These are phyloP conservation scores for Mortierella sp. DNA, from an alignment of 371 early-diverging fungal species.

Conservation along the genomic window DNA sequence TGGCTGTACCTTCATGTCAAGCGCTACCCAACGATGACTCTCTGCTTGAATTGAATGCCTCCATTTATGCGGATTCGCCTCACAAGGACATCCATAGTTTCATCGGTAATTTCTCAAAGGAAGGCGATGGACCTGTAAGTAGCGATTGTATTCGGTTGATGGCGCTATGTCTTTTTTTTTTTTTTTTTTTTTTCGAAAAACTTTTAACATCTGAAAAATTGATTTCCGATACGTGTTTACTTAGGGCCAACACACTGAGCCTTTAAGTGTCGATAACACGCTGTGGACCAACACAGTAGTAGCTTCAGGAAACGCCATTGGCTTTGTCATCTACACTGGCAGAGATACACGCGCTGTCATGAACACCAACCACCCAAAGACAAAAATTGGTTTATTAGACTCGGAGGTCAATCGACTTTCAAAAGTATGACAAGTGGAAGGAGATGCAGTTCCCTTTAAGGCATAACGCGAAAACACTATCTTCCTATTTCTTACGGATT, in stretches of 20 bases:
- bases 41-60: conserved; percentile 72
- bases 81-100: conserved; percentile 98
- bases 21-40: conserved; percentile 72
- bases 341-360: conserved; percentile 97
- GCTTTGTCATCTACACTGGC: conserved; percentile 98
- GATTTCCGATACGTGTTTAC: neutral
- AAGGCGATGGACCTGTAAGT: conserved; percentile 62
- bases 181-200: neutral
- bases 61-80: conserved; percentile 94
- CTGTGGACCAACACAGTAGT: conserved; percentile 99
- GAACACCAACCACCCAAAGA: conserved; percentile 97
- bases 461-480: too few species aligned
- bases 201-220: neutral
- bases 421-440: conserved; percentile 69
- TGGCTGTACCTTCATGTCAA: conserved; percentile 89
- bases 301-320: conserved; percentile 94
- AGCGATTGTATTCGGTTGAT: conserved; percentile 9
- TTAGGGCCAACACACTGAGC: conserved; percentile 65
- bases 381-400: conserved; percentile 97
- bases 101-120: conserved; percentile 83
- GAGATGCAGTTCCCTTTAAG: neutral
- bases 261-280: conserved; percentile 94
- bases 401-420: conserved; percentile 94
- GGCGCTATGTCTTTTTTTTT: neutral
- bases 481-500: neutral